These are phyloP conservation scores for Pelargonium cotyledonis DNA, from an alignment of 441 rosid genomes.

Conservation along the genomic window DNA sequence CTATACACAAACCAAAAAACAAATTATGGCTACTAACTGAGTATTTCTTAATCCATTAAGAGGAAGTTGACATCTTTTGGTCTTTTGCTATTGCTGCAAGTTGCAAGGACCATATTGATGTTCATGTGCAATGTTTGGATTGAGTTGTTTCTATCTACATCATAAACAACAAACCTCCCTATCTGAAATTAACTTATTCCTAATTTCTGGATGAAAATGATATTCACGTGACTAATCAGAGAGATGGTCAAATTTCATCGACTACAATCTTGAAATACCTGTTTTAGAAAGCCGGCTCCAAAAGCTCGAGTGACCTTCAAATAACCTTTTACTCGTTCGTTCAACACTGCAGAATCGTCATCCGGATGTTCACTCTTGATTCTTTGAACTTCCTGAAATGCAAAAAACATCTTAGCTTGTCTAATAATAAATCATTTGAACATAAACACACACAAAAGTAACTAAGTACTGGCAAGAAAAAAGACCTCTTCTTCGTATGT, in stretches of 20 bases:
- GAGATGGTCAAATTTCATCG: too few relatives aligned
- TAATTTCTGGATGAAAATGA: too few relatives aligned
- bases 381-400: slow-evolving; percentile 53
- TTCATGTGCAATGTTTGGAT: too few relatives aligned
- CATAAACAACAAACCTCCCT: too few relatives aligned
- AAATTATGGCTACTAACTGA: too few relatives aligned
- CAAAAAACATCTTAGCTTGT: neutral
- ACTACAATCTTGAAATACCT: slow-evolving; percentile 26
- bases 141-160: too few relatives aligned
- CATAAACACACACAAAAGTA: neutral
- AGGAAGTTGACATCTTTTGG: too few relatives aligned
- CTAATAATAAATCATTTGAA: neutral
- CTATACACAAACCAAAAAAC: neutral
- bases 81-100: too few relatives aligned
- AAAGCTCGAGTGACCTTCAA: slow-evolving; percentile 71
- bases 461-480: neutral
- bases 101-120: too few relatives aligned
- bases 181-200: too few relatives aligned
- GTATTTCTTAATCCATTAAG: too few relatives aligned
- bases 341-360: slow-evolving; percentile 41
- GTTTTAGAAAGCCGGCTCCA: slow-evolving; percentile 65
- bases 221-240: too few relatives aligned
- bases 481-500: slow-evolving; percentile 50
- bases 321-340: slow-evolving; percentile 58
- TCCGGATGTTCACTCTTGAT: slow-evolving; percentile 55